A percentile compares a stretch with the other conserved stretches of the same genome.
phyloP scores from a whole-genome alignment of 441 rosid genomes.

The Gossypium aridum region DNA sequence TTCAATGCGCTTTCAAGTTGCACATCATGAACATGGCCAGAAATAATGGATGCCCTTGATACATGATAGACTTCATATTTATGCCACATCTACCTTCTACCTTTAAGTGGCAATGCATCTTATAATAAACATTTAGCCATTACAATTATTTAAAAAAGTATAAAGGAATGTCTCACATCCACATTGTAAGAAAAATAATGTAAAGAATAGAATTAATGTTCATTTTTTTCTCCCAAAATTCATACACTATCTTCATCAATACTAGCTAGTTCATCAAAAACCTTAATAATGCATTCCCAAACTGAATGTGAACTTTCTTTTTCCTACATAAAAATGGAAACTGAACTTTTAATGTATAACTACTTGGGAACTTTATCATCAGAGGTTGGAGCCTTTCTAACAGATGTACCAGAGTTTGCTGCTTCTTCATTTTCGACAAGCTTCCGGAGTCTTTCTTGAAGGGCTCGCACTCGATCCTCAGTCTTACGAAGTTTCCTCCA shows the following conservation, averaged over 20 bases:
- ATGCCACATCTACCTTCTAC: not conserved
- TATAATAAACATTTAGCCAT: not conserved
- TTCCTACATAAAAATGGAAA: not conserved
- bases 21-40: slow-evolving; percentile 30
- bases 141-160: not conserved
- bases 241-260: not conserved
- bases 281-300: not conserved
- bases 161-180: not conserved
- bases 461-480: slow-evolving; percentile 79
- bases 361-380: slow-evolving; percentile 18
- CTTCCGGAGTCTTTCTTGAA: slow-evolving; percentile 57
- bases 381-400: slow-evolving; percentile 26
- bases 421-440: slow-evolving; percentile 50
- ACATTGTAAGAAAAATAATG: not conserved
- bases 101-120: not conserved
- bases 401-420: slow-evolving; percentile 30
- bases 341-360: not conserved
- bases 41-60: slow-evolving; percentile 49
- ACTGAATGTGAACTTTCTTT: not conserved
- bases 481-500: slow-evolving; percentile 87
- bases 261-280: not conserved
- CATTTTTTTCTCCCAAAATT: not conserved
- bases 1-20: slow-evolving; percentile 30
- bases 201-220: not conserved
- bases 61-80: not conserved